These are phyloP conservation scores for Breynia disticha DNA, from an alignment of 441 rosid species.

Conservation along the genomic window DNA sequence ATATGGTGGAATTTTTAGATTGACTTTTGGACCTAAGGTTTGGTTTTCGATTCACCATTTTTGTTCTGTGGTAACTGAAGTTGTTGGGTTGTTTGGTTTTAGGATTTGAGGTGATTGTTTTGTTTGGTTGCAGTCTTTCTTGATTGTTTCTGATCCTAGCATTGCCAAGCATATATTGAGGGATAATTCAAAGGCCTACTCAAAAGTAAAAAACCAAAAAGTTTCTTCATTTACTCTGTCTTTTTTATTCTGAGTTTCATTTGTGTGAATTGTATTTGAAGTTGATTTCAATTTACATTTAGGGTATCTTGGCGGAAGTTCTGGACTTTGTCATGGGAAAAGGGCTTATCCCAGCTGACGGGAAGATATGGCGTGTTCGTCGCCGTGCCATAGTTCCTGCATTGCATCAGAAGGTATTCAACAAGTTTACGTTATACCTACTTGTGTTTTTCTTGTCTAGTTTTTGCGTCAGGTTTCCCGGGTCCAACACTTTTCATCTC, in stretches of 20 bases:
- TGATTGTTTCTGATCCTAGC: constrained; percentile 92
- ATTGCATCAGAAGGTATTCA: constrained; percentile 73
- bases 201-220: constrained; percentile 55
- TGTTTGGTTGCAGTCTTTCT: constrained; percentile 52
- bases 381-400: constrained; percentile 96
- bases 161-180: constrained; percentile 82
- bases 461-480: too few species aligned
- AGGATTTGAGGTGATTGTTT: constrained; percentile 4
- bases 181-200: constrained; percentile 82
- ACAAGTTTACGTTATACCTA: not conserved
- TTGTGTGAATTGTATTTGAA: constrained; percentile 4
- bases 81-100: not conserved
- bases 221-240: not conserved
- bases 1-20: constrained; percentile 91
- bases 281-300: constrained; percentile 15
- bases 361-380: constrained; percentile 90
- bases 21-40: constrained; percentile 96
- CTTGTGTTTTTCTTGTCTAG: too few species aligned
- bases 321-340: constrained; percentile 97
- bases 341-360: constrained; percentile 98
- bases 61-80: not conserved
- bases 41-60: constrained; percentile 8
- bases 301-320: constrained; percentile 96
- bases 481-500: not conserved
- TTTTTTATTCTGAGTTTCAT: not conserved